Evolutionary conservation across 1,139 yeast species (phyloP), one percentile per base, ranked within the genome.

Genomic region (Meyerozyma elateridarum): DNA sequence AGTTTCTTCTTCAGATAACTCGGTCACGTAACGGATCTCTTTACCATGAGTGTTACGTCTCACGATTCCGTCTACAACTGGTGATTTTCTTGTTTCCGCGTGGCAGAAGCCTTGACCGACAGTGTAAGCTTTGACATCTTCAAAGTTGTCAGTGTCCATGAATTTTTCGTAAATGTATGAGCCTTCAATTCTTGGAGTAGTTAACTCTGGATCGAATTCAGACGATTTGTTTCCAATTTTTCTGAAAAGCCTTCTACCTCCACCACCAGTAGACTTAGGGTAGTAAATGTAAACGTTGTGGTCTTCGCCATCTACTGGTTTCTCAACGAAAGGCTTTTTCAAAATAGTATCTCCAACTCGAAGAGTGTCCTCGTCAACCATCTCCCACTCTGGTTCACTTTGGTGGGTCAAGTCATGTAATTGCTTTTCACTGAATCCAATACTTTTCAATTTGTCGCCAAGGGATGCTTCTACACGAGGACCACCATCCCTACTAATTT

Each of bases 231-330:
- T 93, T 36, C 98, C 98, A 37, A 93, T 94, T 54, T 93, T 93
- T 44, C 99, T 74, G 63, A 93, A 93, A 38, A 93, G 64, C 35
- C 94, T 70, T 43, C 99, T 72, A 15, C 99, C 99, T 42, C 99
- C 99, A 34, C 98, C 99, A 32, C 99, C 99, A 34, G 85, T 81
- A 36, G 82, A 74, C 36, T 76, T 74, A 25, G 93, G 84, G 54
- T 91, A 91, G 58, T 93, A 93, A 29, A 93, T 91, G 55, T 83
- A 87, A 28, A 93, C 91, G 54, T 93, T 93, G 59, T 93, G 99
- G 56, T 93, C 96, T 59, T 93, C 99, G 29, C 99, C 99, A 59
- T 93, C 96, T 6, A 91, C 98, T 1, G 99, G 99, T 49, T 93
- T 93, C 56, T 93, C 99, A 19, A 93, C 98, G 66, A 79, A 93